Evolutionary conservation across 192 early-diverging fungal genomes (phyloP), one percentile per base, ranked within the genome.

Genomic region (Umbelopsis sp.): DNA sequence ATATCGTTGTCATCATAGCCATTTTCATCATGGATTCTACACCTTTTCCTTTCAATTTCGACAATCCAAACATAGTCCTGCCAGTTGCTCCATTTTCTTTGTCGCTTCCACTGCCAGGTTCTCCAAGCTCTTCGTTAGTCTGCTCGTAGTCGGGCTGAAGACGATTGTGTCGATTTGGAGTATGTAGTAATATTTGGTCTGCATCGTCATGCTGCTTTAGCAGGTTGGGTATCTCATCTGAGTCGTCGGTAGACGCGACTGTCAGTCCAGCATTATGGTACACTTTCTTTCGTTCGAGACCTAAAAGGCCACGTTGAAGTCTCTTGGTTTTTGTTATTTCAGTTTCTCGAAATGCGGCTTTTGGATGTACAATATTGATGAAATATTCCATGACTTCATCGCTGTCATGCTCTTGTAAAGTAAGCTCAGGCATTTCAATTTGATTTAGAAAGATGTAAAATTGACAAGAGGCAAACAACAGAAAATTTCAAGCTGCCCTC

Each of bases 381-480:
- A 86, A 80, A 65, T 84, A 82, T 11, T 74, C 65, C 11, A 79
- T 73, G 34, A 84, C 84, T 69, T 81, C 85, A 41, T 86, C 81
- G 26, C 80, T 72, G 3, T 59, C 67, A 22, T 62, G 29, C 32
- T 62, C 54, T 56, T 62, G 72, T 59, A 43, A 14, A 26, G 47
- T 72, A 31, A 68, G 43, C 36, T 69, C 50, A 51, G 71, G 21
- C 49, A 41, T 70, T 1, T 43, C 11, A n/a, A 32, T 32, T 71
- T 0, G 9, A 22, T 16, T 20, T 16, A 62, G 17, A 12, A 53
- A 24, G n/a, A 38, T 44, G n/a, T 26, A 34, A 16, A 22, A 17
- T 24, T 34, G 54, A 49, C 11, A 20, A 26, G 17, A 72, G 20
- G 36, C 34, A 41, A 45, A 52, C n/a, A 69, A 45, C 25, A 36